Percentiles rank a stretch among this genome's conserved stretches.
These are phyloP conservation scores for Cynara cardunculus DNA, from an alignment of 129 eudicot genomes.

Conservation along the genomic window DNA sequence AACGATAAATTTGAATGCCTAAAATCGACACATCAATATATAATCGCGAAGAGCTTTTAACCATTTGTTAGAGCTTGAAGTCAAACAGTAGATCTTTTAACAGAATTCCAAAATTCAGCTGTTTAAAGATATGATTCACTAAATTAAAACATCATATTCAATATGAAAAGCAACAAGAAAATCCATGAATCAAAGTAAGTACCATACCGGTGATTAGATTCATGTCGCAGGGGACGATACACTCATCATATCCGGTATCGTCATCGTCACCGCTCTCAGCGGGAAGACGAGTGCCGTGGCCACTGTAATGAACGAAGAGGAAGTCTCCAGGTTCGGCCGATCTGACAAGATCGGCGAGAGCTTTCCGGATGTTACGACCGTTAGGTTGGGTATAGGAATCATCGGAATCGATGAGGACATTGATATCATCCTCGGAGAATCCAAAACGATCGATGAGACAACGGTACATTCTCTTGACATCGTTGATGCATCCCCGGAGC, in stretches of 20 bases:
- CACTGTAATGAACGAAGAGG: slow-evolving; percentile 84
- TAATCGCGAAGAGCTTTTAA: neutral
- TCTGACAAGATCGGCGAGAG: slow-evolving; percentile 57
- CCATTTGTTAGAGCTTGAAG: neutral
- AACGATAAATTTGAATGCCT: neutral
- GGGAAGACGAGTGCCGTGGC: slow-evolving; percentile 92
- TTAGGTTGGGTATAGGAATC: slow-evolving; percentile 66
- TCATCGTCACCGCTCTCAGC: slow-evolving; percentile 94
- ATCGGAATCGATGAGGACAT: slow-evolving; percentile 74
- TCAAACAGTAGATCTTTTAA: slow-evolving; percentile 2
- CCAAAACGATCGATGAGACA: slow-evolving; percentile 69
- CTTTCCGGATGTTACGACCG: slow-evolving; percentile 68
- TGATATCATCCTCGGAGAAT: slow-evolving; percentile 61
- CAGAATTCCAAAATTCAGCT: neutral
- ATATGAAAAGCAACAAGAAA: neutral
- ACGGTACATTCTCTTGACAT: slow-evolving; percentile 59
- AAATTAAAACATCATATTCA: neutral
- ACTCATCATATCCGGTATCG: slow-evolving; percentile 96
- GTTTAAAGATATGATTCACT: neutral
- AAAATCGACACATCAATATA: neutral
- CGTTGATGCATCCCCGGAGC: slow-evolving; percentile 87
- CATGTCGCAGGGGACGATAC: slow-evolving; percentile 88
- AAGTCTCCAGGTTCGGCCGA: slow-evolving; percentile 62
- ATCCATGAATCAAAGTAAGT: neutral
- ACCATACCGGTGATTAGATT: slow-evolving; percentile 69